These are phyloP conservation scores for Iberis amara DNA, from an alignment of 441 rosid genomes.

Conservation along the genomic window DNA sequence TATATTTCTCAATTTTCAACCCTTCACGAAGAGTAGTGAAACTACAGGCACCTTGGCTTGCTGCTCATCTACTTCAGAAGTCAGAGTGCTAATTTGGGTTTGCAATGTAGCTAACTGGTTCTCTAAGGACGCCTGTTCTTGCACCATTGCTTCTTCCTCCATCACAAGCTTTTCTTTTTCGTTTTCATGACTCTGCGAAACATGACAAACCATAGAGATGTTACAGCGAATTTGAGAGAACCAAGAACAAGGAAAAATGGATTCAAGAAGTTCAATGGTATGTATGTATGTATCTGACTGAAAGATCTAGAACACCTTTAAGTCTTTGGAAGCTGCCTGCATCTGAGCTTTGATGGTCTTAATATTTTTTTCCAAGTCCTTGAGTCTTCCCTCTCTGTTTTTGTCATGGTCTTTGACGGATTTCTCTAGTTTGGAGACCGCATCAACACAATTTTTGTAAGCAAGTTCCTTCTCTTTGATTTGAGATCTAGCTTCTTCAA, in stretches of 20 bases:
- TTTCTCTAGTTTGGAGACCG: slow-evolving; percentile 64
- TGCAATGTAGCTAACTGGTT: slow-evolving; percentile 62
- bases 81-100: slow-evolving; percentile 55
- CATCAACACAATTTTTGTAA: slow-evolving; percentile 48
- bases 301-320: slow-evolving; percentile 54
- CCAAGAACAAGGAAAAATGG: slow-evolving; percentile 9
- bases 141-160: slow-evolving; percentile 84
- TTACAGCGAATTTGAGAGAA: slow-evolving; percentile 12
- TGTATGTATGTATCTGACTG: not conserved
- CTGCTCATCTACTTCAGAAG: no score
- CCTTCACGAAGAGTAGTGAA: slow-evolving; percentile 9
- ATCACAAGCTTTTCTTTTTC: slow-evolving; percentile 78
- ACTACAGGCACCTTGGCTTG: no score
- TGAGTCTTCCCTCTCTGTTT: slow-evolving; percentile 80
- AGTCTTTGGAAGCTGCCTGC: slow-evolving; percentile 75
- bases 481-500: slow-evolving; percentile 60
- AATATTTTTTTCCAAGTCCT: slow-evolving; percentile 65
- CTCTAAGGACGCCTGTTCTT: slow-evolving; percentile 72
- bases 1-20: slow-evolving; percentile 6
- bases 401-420: slow-evolving; percentile 80
- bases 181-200: slow-evolving; percentile 64
- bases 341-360: slow-evolving; percentile 69
- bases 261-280: slow-evolving; percentile 14
- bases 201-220: slow-evolving; percentile 25
- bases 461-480: slow-evolving; percentile 61